Conservation (phyloP, 139 green algal species). For the Chloropicon primus region DNA sequence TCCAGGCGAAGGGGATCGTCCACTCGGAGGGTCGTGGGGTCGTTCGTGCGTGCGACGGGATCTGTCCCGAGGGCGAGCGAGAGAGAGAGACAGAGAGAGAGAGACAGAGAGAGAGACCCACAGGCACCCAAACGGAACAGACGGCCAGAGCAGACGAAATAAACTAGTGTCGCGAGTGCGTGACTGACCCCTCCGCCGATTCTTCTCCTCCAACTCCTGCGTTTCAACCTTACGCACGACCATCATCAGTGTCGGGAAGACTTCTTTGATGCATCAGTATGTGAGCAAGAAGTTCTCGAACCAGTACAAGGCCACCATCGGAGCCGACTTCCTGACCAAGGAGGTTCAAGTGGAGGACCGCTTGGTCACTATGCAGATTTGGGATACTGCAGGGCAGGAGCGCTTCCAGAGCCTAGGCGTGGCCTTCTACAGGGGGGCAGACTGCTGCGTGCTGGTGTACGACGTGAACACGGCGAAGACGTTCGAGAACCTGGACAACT, state of each 20-base stretch:
- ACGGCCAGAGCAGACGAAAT: no score
- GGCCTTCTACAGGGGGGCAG: constrained; percentile 94
- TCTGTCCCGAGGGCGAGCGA: not conserved
- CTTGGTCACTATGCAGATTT: constrained; percentile 97
- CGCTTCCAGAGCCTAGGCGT: constrained; percentile 93
- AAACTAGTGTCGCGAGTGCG: no score
- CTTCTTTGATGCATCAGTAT: constrained; percentile 98
- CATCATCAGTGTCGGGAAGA: constrained; percentile 83
- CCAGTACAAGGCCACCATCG: constrained; percentile 99
- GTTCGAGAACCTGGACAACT: constrained; percentile 97
- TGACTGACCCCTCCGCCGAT: no score
- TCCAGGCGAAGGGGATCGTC: not conserved
- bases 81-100: not conserved
- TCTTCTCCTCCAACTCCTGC: not conserved
- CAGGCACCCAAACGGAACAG: no score
- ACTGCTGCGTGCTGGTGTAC: constrained; percentile 96
- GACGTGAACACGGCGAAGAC: constrained; percentile 91
- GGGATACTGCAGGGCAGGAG: constrained; percentile 96
- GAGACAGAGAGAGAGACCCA: no score
- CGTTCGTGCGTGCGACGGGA: not conserved
- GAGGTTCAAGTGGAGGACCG: constrained; percentile 95
- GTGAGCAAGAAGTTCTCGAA: constrained; percentile 98
- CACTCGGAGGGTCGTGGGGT: not conserved
- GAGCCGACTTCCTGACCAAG: constrained; percentile 97
- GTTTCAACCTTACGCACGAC: not conserved